Conservation (phyloP, 345 rosid genomes). For the Conringia planisiliqua region DNA sequence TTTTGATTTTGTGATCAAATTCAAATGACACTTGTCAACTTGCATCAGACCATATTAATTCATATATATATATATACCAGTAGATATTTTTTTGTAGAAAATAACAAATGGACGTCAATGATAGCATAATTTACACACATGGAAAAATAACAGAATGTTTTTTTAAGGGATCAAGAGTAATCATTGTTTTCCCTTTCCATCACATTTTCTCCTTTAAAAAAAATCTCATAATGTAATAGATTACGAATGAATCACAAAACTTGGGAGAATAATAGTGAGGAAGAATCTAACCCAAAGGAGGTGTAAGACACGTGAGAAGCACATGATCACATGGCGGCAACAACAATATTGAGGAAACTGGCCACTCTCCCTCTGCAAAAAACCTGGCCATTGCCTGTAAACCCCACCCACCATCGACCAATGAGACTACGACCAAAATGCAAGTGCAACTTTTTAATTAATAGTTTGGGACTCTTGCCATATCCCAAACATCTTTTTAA, state of each 20-base stretch:
- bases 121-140: conserved; percentile 19
- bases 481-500: background rate
- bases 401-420: conserved; percentile 31
- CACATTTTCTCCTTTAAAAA: background rate
- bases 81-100: too few relatives aligned
- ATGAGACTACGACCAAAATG: conserved; percentile 19
- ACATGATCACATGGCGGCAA: conserved; percentile 29
- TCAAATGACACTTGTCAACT: background rate
- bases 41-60: conserved; percentile 13
- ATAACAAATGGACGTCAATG: conserved; percentile 2
- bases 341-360: background rate
- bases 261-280: conserved; percentile 15
- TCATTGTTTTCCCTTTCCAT: conserved; percentile 16
- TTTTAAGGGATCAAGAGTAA: background rate
- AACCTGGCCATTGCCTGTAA: conserved; percentile 15
- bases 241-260: background rate
- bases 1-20: background rate
- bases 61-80: background rate
- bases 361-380: conserved; percentile 26
- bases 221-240: background rate
- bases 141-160: background rate
- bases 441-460: conserved; percentile 15
- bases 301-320: conserved; percentile 31
- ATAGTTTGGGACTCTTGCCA: conserved; percentile 6
- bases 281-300: conserved; percentile 27